Percentiles rank a stretch among this genome's conserved stretches.
Conservation (phyloP, 2,329 filamentous ascomycete genomes). For the Penicillium sp. region DNA sequence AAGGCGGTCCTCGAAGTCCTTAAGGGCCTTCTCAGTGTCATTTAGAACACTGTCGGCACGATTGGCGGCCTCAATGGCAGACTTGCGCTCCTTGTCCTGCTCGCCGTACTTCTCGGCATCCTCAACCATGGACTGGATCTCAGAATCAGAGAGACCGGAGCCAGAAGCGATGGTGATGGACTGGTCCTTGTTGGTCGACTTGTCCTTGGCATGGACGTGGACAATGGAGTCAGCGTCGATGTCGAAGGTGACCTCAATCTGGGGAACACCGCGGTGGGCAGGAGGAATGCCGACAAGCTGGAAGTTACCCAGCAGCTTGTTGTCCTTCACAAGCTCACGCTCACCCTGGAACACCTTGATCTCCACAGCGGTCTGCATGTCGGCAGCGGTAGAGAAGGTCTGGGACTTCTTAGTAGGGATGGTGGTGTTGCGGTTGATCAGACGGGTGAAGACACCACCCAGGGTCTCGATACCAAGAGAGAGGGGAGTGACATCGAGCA, state of each 20-base stretch:
- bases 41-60: constrained; percentile 92
- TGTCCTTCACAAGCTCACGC: constrained; percentile 97
- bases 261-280: constrained; percentile 91
- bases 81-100: constrained; percentile 94
- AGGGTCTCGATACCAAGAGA: constrained; percentile 98
- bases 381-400: constrained; percentile 93
- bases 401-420: constrained; percentile 99
- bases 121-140: constrained; percentile 97
- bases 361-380: constrained; percentile 98
- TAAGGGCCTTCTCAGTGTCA: constrained; percentile 97
- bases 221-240: constrained; percentile 98
- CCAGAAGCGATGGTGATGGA: constrained; percentile 98
- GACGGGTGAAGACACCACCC: constrained; percentile 92
- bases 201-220: constrained; percentile 97
- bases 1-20: constrained; percentile 92
- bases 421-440: constrained; percentile 99
- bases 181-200: constrained; percentile 99
- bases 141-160: constrained; percentile 88
- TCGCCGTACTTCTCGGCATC: constrained; percentile 97
- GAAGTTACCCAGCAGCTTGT: constrained; percentile 99
- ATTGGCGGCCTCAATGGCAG: constrained; percentile 93
- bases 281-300: constrained; percentile 96
- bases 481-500: constrained; percentile 92
- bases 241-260: constrained; percentile 97
- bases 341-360: constrained; percentile 99